phyloP scores from a whole-genome alignment of 2,329 filamentous ascomycete species.

The Fusarium verticillioides region DNA sequence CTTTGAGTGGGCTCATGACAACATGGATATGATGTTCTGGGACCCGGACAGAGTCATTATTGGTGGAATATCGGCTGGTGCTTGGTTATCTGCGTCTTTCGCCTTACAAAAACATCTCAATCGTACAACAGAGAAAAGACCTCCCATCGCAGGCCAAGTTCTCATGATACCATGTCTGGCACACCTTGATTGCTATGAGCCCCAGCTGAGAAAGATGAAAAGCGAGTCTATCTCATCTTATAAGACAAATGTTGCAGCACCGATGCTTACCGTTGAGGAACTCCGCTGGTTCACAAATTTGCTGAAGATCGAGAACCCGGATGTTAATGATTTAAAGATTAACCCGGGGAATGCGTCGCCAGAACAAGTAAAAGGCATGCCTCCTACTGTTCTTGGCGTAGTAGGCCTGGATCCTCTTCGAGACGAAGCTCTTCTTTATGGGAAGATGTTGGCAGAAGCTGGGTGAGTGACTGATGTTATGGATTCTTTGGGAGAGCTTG shows the following conservation, averaged over 20 bases:
- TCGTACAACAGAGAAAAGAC: not conserved
- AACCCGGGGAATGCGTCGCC: not conserved
- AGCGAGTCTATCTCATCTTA: slow-evolving; percentile 3
- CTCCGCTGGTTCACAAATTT: not conserved
- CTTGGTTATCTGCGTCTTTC: not conserved
- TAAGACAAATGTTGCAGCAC: not conserved
- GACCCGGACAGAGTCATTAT: not conserved
- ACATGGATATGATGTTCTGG: not conserved
- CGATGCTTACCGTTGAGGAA: slow-evolving; percentile 1
- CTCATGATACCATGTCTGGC: slow-evolving; percentile 12
- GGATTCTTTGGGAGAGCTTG: fast-evolving
- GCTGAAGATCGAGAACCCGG: not conserved
- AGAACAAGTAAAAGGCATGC: not conserved
- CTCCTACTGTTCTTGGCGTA: not conserved
- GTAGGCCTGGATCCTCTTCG: not conserved
- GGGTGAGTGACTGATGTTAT: not conserved
- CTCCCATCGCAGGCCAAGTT: not conserved
- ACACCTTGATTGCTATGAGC: slow-evolving; percentile 4
- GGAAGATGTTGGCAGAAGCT: not conserved
- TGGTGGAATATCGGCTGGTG: slow-evolving; percentile 8
- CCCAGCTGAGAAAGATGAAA: not conserved
- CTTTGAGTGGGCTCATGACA: slow-evolving; percentile 7
- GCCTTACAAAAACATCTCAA: not conserved
- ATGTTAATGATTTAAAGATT: not conserved
- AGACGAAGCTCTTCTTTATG: not conserved